Evolutionary conservation across 768 basidiomycete genomes (phyloP), one percentile per base, ranked within the genome.

Genomic region (Lactarius trivialis): DNA sequence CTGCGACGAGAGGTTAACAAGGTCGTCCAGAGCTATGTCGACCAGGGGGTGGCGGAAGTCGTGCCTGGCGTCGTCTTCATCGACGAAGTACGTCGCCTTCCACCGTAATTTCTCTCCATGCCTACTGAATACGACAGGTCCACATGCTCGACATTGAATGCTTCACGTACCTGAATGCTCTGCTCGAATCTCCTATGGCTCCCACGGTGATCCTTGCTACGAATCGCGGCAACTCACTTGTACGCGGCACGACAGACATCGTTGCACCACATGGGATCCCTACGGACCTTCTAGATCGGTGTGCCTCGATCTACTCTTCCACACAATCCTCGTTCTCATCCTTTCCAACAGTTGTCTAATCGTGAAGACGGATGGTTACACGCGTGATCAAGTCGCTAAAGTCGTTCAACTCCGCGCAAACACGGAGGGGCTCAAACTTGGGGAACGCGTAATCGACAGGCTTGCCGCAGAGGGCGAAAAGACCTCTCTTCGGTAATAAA

Each of bases 121-220:
- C 56, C 32, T 30, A 26, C 26, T 36, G 15, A 32, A 21, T 52
- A 12, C 11, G 45, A 2, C 69, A 97, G 94, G 96, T 98, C 26
- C 97, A 99, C 76, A 98, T 98, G 96, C 85, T 99, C 63, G 97
- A 99, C 73, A 95, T 98, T 70, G 97, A 99, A 73, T 98, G 95
- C 74, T 99, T 98, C 78, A 98, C 97, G 5, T 99, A 96, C 76
- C 83, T 99, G 39, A 98, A 98, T 74, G 88, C 93, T 12, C 82
- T 98, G 9, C 82, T 99, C 51, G 97, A 98, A 74, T 94, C 93
- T 0, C 86, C 91, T 2, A 93, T 99, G 86, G 94, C 97, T 3
- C 97, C 97, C 0, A 97, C 97, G 4, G 96, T 99, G 30, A 90
- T 99, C 68, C 80, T 98, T 64, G 97, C 97, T 3, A 97, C 96